Conservation (phyloP, 768 basidiomycete species). For the Butyriboletus loyo region DNA sequence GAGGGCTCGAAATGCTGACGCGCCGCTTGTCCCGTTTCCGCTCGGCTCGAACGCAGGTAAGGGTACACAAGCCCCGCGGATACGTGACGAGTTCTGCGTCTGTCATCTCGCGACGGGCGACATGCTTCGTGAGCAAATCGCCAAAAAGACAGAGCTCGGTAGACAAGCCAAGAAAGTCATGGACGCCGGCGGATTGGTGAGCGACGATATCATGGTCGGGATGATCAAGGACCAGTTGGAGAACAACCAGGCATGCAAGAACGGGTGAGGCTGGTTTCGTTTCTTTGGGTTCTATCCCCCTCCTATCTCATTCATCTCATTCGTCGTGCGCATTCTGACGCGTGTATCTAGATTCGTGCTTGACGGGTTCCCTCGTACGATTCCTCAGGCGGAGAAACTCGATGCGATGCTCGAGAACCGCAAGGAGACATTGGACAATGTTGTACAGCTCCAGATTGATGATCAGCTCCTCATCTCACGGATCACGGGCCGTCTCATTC, state of each 20-base stretch:
- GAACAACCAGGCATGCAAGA: constrained; percentile 89
- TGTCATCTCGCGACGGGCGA: constrained; percentile 99
- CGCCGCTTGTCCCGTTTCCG: background rate
- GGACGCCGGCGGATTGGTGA: constrained; percentile 93
- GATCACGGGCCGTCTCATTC: constrained; percentile 94
- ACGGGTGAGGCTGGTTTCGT: constrained; percentile 68
- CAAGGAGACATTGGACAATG: constrained; percentile 89
- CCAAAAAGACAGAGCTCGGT: constrained; percentile 83
- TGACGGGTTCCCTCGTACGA: constrained; percentile 98
- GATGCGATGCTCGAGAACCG: constrained; percentile 82
- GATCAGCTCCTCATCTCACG: constrained; percentile 96
- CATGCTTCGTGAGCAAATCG: constrained; percentile 95
- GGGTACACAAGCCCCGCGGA: constrained; percentile 95
- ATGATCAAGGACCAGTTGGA: constrained; percentile 97
- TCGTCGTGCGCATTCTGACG: background rate
- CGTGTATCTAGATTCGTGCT: constrained; percentile 75
- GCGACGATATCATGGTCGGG: constrained; percentile 94
- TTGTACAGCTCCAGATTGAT: constrained; percentile 87
- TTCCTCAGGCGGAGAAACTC: constrained; percentile 94
- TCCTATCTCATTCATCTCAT: background rate
- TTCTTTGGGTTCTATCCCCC: background rate
- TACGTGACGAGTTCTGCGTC: constrained; percentile 90
- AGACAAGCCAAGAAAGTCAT: constrained; percentile 95
- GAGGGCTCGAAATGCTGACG: background rate
- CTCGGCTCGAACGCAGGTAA: constrained; percentile 59